Base-by-base conservation (phyloP, 306 rosid species). In the Prunus dulcis region DNA sequence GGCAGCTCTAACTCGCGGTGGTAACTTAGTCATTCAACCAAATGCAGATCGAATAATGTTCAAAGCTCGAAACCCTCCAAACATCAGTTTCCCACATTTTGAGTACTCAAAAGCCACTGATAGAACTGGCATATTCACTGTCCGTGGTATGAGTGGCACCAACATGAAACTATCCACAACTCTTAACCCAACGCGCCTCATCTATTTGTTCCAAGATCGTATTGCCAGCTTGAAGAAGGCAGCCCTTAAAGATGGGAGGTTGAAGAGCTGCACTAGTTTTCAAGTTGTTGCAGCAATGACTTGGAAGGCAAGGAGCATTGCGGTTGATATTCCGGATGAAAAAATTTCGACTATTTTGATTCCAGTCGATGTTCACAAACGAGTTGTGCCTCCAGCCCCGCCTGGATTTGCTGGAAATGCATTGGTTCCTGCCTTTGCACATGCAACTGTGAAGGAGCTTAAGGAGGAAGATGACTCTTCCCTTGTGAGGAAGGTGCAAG, bases 231-330 rank as follows among this genome's bases (percentile, higher is more conserved):
- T 80, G 2, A 87, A 87, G 41, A 76, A 61, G 74, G 52, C 73
- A 10, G 87, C 83, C 3, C 8, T 74, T 74, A 50, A 69, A 46
- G 74, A 52, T n/a, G 64, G 3, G 22, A 58, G 25, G 68, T 20
- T 81, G 60, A 67, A 81, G 78, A 77, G 76, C 51, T 63, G 47
- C 64, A 83, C 76, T 18, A 83, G 82, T 12, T 85, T 89, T 75
- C 86, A 87, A 25, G 89, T 78, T 22, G 78, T 85, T 4, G 85
- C 91, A 6, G 91, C 83, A 9, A 84, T 65, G 51, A 82, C 85
- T 49, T 89, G 91, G 91, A 86, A 81, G 55, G 91, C 89, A 3
- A 83, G 89, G 57, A 87, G 81, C 34, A 63, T 79, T 1, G 93
- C 84, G 2, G 76, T 50, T 5, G 76, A 70, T 46, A 73, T 84